Evolutionary conservation across 2,329 filamentous ascomycete species (phyloP).

Genomic region (Aureobasidium vineae): DNA sequence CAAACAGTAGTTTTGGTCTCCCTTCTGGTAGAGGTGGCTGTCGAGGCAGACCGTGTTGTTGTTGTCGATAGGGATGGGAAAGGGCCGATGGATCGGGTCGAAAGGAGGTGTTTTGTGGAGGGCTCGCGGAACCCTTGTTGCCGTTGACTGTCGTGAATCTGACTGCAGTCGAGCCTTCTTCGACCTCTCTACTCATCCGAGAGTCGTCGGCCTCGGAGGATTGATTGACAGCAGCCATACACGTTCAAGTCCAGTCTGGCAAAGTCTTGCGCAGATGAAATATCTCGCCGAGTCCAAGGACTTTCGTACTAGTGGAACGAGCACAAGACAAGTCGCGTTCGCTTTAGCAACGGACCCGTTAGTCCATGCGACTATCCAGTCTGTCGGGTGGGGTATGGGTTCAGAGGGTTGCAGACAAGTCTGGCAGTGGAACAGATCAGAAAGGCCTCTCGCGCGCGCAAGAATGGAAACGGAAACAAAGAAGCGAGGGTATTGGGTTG

Average conservation of each 20-base stretch:
- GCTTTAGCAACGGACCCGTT: not conserved
- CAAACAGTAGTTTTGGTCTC: conserved; percentile 9
- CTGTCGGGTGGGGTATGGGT: not conserved
- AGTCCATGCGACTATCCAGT: conserved; percentile 6
- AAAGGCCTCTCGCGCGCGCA: not conserved
- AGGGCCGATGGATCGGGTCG: conserved; percentile 9
- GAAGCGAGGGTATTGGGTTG: conserved; percentile 16
- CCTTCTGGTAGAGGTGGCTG: not conserved
- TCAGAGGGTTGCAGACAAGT: not conserved
- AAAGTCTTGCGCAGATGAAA: conserved; percentile 1
- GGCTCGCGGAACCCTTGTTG: conserved; percentile 1
- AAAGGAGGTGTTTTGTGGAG: conserved; percentile 16
- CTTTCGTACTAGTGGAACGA: not conserved
- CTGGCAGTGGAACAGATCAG: not conserved
- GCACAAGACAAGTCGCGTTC: conserved; percentile 7
- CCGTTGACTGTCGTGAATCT: conserved; percentile 25
- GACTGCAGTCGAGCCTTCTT: conserved; percentile 6
- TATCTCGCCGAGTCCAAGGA: conserved; percentile 9
- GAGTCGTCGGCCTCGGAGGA: conserved; percentile 19
- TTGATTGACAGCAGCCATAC: conserved; percentile 18
- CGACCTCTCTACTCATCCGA: conserved; percentile 15
- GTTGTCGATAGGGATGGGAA: not conserved
- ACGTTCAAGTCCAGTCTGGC: not conserved
- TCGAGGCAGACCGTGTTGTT: not conserved
- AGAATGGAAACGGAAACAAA: conserved; percentile 25